A percentile compares a stretch with the other conserved stretches of the same genome.
These are phyloP conservation scores for Knufia fluminis DNA, from an alignment of 2,329 filamentous ascomycete species.

Conservation along the genomic window DNA sequence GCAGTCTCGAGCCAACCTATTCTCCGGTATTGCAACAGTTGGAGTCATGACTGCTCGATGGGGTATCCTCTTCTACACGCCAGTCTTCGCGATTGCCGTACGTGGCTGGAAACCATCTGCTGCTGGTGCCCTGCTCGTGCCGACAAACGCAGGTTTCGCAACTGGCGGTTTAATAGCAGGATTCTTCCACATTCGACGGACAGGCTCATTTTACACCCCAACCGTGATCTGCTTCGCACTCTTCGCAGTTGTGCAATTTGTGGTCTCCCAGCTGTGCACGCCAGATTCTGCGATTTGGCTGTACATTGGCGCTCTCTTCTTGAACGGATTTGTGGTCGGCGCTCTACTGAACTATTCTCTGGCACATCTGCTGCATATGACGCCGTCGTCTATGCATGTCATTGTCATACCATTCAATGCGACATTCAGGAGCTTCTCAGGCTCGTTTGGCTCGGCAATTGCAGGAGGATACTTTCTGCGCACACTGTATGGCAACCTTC, in stretches of 20 bases:
- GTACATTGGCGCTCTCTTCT: slow-evolving; percentile 43
- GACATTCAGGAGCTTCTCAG: slow-evolving; percentile 74
- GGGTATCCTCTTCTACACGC: slow-evolving; percentile 71
- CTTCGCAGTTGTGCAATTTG: slow-evolving; percentile 52
- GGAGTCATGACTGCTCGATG: slow-evolving; percentile 74
- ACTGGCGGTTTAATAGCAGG: slow-evolving; percentile 64
- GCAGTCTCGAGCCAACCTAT: slow-evolving; percentile 57
- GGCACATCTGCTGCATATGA: slow-evolving; percentile 68
- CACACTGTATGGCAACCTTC: slow-evolving; percentile 47
- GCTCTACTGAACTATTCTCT: slow-evolving; percentile 71
- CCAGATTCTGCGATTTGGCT: slow-evolving; percentile 44
- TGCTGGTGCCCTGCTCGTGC: slow-evolving; percentile 67
- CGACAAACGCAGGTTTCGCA: slow-evolving; percentile 73
- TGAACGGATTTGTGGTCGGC: slow-evolving; percentile 65
- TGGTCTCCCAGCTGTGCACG: slow-evolving; percentile 49
- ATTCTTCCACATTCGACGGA: slow-evolving; percentile 63
- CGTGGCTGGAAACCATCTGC: slow-evolving; percentile 59
- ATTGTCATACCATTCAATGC: slow-evolving; percentile 66
- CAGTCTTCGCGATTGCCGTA: slow-evolving; percentile 70
- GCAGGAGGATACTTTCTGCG: slow-evolving; percentile 67
- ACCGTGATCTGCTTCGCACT: slow-evolving; percentile 51
- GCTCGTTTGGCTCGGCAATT: slow-evolving; percentile 69
- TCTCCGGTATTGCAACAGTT: slow-evolving; percentile 65
- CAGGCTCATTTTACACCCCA: slow-evolving; percentile 62
- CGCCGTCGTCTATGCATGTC: slow-evolving; percentile 57